These are phyloP conservation scores for Tolypocladium tundrense DNA, from an alignment of 2,329 filamentous ascomycete species.

Conservation along the genomic window DNA sequence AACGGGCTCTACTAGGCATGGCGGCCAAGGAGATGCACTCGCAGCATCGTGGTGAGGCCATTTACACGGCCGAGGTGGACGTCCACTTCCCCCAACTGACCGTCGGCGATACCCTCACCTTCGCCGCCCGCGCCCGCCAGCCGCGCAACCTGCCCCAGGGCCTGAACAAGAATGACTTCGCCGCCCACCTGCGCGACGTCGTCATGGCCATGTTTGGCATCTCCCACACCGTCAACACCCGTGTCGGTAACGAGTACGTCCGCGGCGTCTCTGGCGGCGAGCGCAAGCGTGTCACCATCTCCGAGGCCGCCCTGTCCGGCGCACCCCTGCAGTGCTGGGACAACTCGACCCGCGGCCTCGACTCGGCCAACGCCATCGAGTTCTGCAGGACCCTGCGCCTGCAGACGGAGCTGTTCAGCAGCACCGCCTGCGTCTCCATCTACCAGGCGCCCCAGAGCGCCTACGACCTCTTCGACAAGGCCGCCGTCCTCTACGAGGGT, in stretches of 20 bases:
- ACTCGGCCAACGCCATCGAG: constrained; percentile 66
- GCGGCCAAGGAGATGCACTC: constrained; percentile 65
- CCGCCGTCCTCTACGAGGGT: constrained; percentile 47
- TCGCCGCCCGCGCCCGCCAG: constrained; percentile 61
- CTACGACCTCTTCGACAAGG: constrained; percentile 57
- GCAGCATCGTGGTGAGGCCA: constrained; percentile 71
- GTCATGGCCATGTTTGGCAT: constrained; percentile 70
- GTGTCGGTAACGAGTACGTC: constrained; percentile 65
- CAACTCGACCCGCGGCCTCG: constrained; percentile 64
- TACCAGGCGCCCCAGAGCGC: constrained; percentile 58
- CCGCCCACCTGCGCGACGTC: constrained; percentile 57
- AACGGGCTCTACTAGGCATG: constrained; percentile 34
- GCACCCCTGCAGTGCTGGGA: constrained; percentile 58
- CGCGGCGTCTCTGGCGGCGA: constrained; percentile 68
- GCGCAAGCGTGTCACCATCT: constrained; percentile 56
- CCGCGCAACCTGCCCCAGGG: constrained; percentile 52
- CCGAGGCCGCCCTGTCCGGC: constrained; percentile 48
- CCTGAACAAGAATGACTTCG: constrained; percentile 41
- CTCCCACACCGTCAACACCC: constrained; percentile 60
- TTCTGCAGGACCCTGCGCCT: constrained; percentile 62
- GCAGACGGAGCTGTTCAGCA: constrained; percentile 56
- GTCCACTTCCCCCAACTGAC: constrained; percentile 69
- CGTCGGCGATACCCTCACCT: constrained; percentile 70
- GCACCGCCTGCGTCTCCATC: constrained; percentile 60
- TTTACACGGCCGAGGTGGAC: constrained; percentile 79